These are phyloP conservation scores for Lizonia empirigonia DNA, from an alignment of 2,329 filamentous ascomycete genomes.

Conservation along the genomic window DNA sequence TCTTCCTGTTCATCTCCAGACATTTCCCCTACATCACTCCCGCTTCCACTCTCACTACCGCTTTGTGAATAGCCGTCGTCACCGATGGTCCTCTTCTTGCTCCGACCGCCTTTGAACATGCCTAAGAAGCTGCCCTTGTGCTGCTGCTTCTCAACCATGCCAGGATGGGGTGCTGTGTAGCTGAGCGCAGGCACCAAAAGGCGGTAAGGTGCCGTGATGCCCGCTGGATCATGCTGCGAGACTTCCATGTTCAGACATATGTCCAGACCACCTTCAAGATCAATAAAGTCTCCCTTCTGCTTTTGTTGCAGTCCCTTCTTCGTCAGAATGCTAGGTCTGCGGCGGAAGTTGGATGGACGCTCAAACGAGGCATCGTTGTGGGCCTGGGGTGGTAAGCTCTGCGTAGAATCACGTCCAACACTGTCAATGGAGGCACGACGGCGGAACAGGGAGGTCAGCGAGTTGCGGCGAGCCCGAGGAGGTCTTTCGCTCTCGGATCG, in stretches of 20 bases:
- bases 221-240: slow-evolving; percentile 80
- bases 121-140: slow-evolving; percentile 40
- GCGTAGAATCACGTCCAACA: slow-evolving; percentile 31
- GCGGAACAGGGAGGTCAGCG: slow-evolving; percentile 42
- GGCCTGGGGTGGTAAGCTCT: slow-evolving; percentile 29
- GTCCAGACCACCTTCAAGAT: slow-evolving; percentile 83
- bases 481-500: slow-evolving; percentile 35
- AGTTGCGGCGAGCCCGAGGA: slow-evolving; percentile 40
- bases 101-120: slow-evolving; percentile 30
- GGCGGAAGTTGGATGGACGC: slow-evolving; percentile 51
- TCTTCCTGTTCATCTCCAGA: slow-evolving; percentile 43
- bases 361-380: slow-evolving; percentile 24
- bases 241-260: slow-evolving; percentile 90
- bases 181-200: slow-evolving; percentile 79
- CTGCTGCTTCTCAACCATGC: slow-evolving; percentile 25
- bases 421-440: slow-evolving; percentile 42
- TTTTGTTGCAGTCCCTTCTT: slow-evolving; percentile 47
- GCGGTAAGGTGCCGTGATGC: slow-evolving; percentile 85
- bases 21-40: slow-evolving; percentile 32
- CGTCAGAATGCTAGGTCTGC: slow-evolving; percentile 52
- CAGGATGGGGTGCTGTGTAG: slow-evolving; percentile 44
- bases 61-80: slow-evolving; percentile 42
- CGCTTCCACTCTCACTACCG: slow-evolving; percentile 36
- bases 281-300: slow-evolving; percentile 56
- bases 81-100: slow-evolving; percentile 32